Base-by-base conservation (phyloP, 2,329 filamentous ascomycete genomes). In the Xylariaceae sp. region DNA sequence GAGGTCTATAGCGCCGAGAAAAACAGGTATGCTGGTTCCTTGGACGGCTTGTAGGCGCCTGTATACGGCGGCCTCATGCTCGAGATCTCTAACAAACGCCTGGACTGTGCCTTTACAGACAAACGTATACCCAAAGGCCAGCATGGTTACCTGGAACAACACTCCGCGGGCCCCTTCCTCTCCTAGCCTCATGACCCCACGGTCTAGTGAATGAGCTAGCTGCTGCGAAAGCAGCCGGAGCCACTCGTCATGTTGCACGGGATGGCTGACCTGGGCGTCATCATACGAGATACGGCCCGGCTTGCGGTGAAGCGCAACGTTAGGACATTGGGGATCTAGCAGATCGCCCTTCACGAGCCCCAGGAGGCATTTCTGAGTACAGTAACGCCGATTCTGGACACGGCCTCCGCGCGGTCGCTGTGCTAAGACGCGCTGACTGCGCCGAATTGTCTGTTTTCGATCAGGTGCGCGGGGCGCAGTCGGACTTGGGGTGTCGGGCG, bases 51-150 rank as follows among this genome's bases (percentile, higher is more conserved):
- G 15, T 0, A 76, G 64, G n/a, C 64, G 66, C 10, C 60, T 8
- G 53, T 77, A 77, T 0, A 77, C 63, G 1, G 37, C 41, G 3
- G 64, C 67, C 59, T 77, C 70, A 35, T 74, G 63, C 53, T 70
- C 32, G 5, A 76, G 70, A 52, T 72, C 65, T 4, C 36, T 13
- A 26, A 71, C 55, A 16, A 73, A 73, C 15, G 54, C 65, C 18
- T 13, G 21, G 2, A 72, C 64, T 1, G 69, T 77, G 18, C 71
- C 71, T 59, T 80, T 80, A 43, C 69, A 64, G 23, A 74, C 64
- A 39, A 79, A 73, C 2, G 70, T 76, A 63, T 79, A 79, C 54
- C 74, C 70, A 55, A 77, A 70, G 2, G 54, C 63, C 20, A 72
- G 59, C 32, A 79, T 66, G 7, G 70, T 74, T 3, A 79, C 61